Base-by-base conservation (phyloP, 2,329 filamentous ascomycete genomes). In the Hirsutella rhossiliensis region DNA sequence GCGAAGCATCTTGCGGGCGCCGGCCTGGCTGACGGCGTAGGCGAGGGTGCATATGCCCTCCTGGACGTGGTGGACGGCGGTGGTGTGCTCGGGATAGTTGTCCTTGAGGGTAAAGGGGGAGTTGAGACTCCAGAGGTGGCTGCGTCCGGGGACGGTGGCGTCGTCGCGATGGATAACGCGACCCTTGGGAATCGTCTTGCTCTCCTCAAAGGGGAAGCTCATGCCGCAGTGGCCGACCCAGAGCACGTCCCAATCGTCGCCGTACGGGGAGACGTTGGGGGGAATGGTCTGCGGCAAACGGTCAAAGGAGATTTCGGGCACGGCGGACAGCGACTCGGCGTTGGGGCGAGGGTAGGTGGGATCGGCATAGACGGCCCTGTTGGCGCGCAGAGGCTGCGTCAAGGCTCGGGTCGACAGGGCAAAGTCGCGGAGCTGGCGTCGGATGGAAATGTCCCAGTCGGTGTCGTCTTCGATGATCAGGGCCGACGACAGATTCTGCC, bases 381-480 rank as follows among this genome's bases (percentile, higher is more conserved):
- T 28, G 18, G 46, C 44, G 5, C 30, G 32, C 6, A 54, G 38
- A 3, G 63, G 61, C 42, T 66, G 62, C 3, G 53, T 57, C 23
- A 64, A 61, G 0, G 57, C 58, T 13, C 55, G 57, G 3, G 61
- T 56, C 0, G 65, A 63, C 17, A 52, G 50, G 1, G 68, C 63
- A 34, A 70, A 66, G 40, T 59, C 48, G 28, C 52, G 60, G n/a
- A 77, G 62, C 50, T 78, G 74, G 0, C 56, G 42, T 29, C 69
- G 69, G 20, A 78, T 54, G 0, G 64, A 59, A 12, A 76, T 56
- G 44, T 78, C 75, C 75, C 75, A 78, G 56, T 78, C 74, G 18
- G 67, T 63, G 45, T 78, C 74, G 50, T 78, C 74, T 51, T 78
- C 75, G 19, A 78, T 53, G 28, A 78, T 70, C 2, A 78, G 56